phyloP scores from a whole-genome alignment of 305 asterid species.

The Fraxinus ornus region DNA sequence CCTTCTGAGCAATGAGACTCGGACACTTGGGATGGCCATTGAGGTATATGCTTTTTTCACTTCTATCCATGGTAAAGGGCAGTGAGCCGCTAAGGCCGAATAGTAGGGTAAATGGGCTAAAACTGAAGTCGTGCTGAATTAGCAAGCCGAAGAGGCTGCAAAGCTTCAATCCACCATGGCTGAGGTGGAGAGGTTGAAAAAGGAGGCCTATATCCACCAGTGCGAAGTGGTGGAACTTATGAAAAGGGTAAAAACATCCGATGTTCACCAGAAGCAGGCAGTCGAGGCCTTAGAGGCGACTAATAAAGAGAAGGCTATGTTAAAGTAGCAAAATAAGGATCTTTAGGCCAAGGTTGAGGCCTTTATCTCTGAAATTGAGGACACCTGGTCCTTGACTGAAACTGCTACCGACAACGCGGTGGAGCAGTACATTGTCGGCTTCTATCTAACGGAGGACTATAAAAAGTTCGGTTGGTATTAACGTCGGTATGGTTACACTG shows the following conservation, averaged over 20 bases:
- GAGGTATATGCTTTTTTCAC: neutral
- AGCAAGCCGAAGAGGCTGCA: neutral
- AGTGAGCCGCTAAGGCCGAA: neutral
- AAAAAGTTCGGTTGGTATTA: too few species aligned
- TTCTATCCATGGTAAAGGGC: neutral
- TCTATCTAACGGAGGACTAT: too few species aligned
- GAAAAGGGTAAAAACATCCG: neutral
- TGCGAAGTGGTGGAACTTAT: neutral
- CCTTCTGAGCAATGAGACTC: neutral
- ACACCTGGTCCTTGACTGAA: neutral
- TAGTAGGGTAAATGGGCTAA: neutral
- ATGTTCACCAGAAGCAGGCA: neutral
- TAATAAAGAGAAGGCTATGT: neutral
- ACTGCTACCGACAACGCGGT: neutral
- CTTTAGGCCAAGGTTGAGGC: neutral
- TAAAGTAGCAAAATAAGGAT: neutral
- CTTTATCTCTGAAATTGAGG: neutral
- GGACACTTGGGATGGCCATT: neutral
- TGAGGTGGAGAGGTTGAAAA: neutral
- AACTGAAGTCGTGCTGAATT: neutral
- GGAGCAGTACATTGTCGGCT: neutral
- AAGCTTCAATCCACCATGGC: neutral
- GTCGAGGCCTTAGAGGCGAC: neutral
- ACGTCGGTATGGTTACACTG: neutral
- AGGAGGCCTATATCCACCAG: neutral